Evolutionary conservation across 805 yeast genomes (phyloP), one percentile per base, ranked within the genome.

Genomic region (Candida sonorensis): DNA sequence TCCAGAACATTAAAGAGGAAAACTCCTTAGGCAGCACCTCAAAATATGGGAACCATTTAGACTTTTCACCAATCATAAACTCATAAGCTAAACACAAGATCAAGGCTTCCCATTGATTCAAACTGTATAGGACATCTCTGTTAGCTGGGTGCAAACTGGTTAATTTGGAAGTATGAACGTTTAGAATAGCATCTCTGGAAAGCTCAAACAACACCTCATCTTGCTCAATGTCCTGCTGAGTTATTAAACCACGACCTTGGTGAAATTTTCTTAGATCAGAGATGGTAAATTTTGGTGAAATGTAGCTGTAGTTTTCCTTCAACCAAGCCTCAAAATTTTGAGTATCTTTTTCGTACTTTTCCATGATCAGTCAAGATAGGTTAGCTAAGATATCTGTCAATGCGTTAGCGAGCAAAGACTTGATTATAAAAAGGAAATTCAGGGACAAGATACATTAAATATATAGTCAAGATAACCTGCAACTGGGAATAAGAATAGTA

Each of bases 1-100:
- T 40, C 97, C 98, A 90, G 48, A 76, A 85, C 75, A 87, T 82
- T 36, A 87, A 69, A 22, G 79, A 79, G 47, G 77, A 68, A 55
- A 81, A 75, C 11, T 49, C 61, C 2, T 46, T 40, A 3, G 97
- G 97, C 25, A 90, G 62, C 0, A 88, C 73, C 14, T 72, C 60
- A 36, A 87, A 74, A 54, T 90, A 90, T 1, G 75, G 67, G 32
- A 51, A 54, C 94, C 96, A 90, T 20, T 57, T 61, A 25, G 84
- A 72, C 4, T 58, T 37, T 1, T 55, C 58, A 4, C 67, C 65
- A 21, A 68, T 45, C 30, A 64, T 61, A 31, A 68, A 51, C 45
- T 83, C 94, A 45, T 75, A 79, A 30, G 79, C 59, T 41, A 90
- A 62, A 12, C 78, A 67, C 24, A 85, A 50, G 26, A 88, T 78